These are phyloP conservation scores for Cyclotella atomus DNA, from an alignment of 108 stramenopile genomes.

Conservation along the genomic window DNA sequence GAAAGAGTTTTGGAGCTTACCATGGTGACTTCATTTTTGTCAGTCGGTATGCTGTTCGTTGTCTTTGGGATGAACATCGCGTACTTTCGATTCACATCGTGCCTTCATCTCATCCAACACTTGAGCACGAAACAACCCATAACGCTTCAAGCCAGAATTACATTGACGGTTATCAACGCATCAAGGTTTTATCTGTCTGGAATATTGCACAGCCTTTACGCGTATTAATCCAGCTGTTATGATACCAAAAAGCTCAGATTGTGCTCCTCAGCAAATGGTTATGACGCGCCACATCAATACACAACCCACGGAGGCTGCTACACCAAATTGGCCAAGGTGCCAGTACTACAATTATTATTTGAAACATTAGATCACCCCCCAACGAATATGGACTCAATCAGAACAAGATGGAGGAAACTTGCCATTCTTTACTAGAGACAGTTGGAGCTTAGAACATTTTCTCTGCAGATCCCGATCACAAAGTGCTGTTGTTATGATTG, in stretches of 20 bases:
- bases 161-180: not conserved
- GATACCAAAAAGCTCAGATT: not conserved
- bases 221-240: not conserved
- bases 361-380: not conserved
- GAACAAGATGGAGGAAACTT: not conserved
- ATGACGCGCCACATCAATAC: not conserved
- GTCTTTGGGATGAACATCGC: not conserved
- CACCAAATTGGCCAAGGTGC: not conserved
- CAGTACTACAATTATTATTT: not conserved
- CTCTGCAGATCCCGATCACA: not conserved
- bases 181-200: not conserved
- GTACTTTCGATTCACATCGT: not conserved
- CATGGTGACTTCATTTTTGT: constrained; percentile 24
- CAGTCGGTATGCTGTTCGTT: constrained; percentile 16
- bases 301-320: not conserved
- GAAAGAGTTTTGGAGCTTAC: constrained; percentile 21
- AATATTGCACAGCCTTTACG: not conserved
- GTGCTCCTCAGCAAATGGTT: not conserved
- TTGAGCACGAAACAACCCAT: not conserved
- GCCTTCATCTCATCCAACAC: not conserved
- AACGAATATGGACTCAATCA: not conserved
- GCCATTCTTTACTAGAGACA: not conserved
- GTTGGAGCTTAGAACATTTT: not conserved
- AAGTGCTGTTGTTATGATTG: constrained; percentile 3
- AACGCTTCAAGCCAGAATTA: not conserved